A percentile compares a stretch with the other conserved stretches of the same genome.
Evolutionary conservation across 371 early-diverging fungal genomes (phyloP).

Genomic region (Mucor lusitanicus): DNA sequence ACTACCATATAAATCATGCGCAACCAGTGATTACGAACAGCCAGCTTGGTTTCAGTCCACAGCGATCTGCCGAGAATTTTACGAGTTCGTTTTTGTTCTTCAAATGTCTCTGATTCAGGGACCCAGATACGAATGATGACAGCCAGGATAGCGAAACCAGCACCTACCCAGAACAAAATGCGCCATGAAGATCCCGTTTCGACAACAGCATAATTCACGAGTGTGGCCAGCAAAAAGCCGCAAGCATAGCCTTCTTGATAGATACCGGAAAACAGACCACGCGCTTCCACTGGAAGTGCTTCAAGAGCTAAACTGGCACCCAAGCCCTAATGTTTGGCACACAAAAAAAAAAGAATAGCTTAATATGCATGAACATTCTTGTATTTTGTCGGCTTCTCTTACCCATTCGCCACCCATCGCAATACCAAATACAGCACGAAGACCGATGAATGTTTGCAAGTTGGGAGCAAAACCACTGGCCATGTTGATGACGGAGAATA

Average conservation of each 20-base stretch:
- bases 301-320: conserved; percentile 75
- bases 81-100: conserved; percentile 43
- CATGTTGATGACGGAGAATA: conserved; percentile 67
- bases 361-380: background rate
- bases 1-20: conserved; percentile 62
- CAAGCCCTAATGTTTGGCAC: conserved; percentile 45
- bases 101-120: conserved; percentile 65
- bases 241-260: conserved; percentile 72
- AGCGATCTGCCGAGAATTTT: conserved; percentile 35
- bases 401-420: conserved; percentile 80
- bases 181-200: conserved; percentile 61
- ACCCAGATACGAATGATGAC: conserved; percentile 63
- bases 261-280: conserved; percentile 76
- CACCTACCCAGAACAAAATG: conserved; percentile 69
- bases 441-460: conserved; percentile 41
- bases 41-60: conserved; percentile 45
- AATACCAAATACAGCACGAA: conserved; percentile 71
- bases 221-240: conserved; percentile 66
- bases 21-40: conserved; percentile 55
- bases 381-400: background rate
- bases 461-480: conserved; percentile 69
- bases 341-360: background rate
- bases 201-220: conserved; percentile 59
- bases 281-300: conserved; percentile 61
- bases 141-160: conserved; percentile 63